Evolutionary conservation across 2,329 filamentous ascomycete species (phyloP).

Genomic region (Apiospora koreana): DNA sequence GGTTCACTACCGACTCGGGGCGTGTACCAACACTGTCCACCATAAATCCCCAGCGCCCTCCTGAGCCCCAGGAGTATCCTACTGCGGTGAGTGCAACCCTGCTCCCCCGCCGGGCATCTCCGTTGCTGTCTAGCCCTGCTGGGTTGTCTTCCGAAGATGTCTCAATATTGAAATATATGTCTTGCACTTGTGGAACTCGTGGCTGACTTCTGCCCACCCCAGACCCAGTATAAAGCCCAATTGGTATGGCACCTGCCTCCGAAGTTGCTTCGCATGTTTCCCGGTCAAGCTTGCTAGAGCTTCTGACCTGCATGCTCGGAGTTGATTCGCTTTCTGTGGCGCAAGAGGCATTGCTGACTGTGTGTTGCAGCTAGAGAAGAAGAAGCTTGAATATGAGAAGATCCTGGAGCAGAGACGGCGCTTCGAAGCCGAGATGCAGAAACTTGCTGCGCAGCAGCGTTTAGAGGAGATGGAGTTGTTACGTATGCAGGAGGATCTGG

Average conservation of each 20-base stretch:
- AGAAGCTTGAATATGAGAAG: slow-evolving; percentile 88
- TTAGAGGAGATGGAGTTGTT: slow-evolving; percentile 82
- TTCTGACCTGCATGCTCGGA: background rate
- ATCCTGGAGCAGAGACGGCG: slow-evolving; percentile 85
- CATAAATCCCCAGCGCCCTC: slow-evolving; percentile 52
- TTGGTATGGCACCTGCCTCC: slow-evolving; percentile 61
- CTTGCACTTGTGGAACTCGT: slow-evolving; percentile 30
- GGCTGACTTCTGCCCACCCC: slow-evolving; percentile 27
- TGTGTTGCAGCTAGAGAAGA: slow-evolving; percentile 77
- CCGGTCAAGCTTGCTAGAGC: slow-evolving; percentile 9
- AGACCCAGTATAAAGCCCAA: slow-evolving; percentile 55
- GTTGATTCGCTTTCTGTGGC: background rate
- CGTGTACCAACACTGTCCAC: slow-evolving; percentile 75
- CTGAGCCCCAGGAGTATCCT: slow-evolving; percentile 53
- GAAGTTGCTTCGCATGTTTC: slow-evolving; percentile 11
- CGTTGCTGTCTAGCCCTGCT: slow-evolving; percentile 20
- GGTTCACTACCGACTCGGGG: slow-evolving; percentile 91
- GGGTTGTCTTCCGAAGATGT: slow-evolving; percentile 25
- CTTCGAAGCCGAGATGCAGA: slow-evolving; percentile 91
- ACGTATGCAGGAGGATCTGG: slow-evolving; percentile 75
- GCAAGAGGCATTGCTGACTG: slow-evolving; percentile 36
- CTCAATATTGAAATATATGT: slow-evolving; percentile 30
- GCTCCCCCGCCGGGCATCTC: background rate
- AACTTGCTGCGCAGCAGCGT: slow-evolving; percentile 82
- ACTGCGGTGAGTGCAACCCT: slow-evolving; percentile 30